Base-by-base conservation (phyloP, 371 early-diverging fungal genomes). In the Batrachochytrium dendrobatidis region DNA sequence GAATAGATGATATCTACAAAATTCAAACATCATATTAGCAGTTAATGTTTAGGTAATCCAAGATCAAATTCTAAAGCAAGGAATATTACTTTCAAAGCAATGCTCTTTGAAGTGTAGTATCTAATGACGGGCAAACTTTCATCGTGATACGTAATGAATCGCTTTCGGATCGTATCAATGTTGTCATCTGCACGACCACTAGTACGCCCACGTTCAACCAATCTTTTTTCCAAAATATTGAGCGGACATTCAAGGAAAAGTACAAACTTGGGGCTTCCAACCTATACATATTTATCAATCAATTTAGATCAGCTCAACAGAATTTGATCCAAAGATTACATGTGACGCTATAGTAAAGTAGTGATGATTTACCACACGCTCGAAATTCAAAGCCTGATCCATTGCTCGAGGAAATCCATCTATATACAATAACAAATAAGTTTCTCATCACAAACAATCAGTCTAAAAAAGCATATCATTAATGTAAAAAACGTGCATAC, bases 131-230 rank as follows among this genome's bases (percentile, higher is more conserved):
- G 82, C 56, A 73, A 20, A 35, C 79, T 82, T 28, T 72, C 58
- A 18, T 76, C 63, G 39, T 69, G 34, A 66, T 75, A 86, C 1
- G 76, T 72, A 30, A 63, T 48, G 59, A 83, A 70, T 53, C 86
- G 68, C 43, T 79, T 81, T 43, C 64, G 50, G 53, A 83, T 82
- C 1, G 81, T 73, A 12, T 80, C 81, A 54, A 74, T 30, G 59
- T 81, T 83, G 62, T 83, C 84, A 62, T 83, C 84, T 24, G 71
- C 67, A 1, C 84, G 66, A 0, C 84, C 84, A 24, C 73, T 71
- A 2, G 80, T 81, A 60, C 81, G 72, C 1, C 80, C 82, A 18
- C 82, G 70, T 56, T 83, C 76, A n/a, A 83, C 34, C 15, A 83
- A 58, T 28, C 83, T 70, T 25, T 55, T 8, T 45, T 76, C 71